These are phyloP conservation scores for Starmerella sirachaensis DNA, from an alignment of 805 yeast genomes.

Conservation along the genomic window DNA sequence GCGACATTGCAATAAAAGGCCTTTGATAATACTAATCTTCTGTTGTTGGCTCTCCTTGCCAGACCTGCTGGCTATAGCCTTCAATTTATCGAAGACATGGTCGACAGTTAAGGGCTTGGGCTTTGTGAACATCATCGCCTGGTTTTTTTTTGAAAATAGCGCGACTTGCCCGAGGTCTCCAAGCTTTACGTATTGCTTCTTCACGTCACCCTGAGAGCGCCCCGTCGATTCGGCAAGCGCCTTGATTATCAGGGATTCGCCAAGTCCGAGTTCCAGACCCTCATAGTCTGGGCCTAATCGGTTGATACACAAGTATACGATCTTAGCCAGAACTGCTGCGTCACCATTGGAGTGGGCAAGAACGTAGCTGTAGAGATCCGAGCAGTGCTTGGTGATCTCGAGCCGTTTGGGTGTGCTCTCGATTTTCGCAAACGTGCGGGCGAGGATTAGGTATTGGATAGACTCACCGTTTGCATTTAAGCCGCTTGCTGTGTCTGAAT, in stretches of 20 bases:
- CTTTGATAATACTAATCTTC: constrained; percentile 69
- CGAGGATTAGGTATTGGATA: constrained; percentile 34
- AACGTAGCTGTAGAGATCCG: constrained; percentile 59
- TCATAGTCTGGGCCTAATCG: constrained; percentile 92
- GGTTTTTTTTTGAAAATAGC: constrained; percentile 65
- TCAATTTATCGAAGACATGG: constrained; percentile 60
- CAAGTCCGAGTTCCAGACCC: constrained; percentile 85
- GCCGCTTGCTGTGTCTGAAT: neutral
- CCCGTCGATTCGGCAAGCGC: constrained; percentile 89
- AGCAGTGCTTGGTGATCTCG: constrained; percentile 63
- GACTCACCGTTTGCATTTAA: neutral
- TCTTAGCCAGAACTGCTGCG: constrained; percentile 46
- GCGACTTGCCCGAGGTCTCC: constrained; percentile 94
- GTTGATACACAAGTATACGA: constrained; percentile 77
- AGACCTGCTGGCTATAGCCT: constrained; percentile 60
- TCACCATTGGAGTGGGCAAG: constrained; percentile 35
- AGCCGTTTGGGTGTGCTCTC: constrained; percentile 75
- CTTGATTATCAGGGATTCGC: constrained; percentile 77
- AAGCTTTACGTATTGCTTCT: constrained; percentile 56
- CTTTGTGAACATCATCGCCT: constrained; percentile 76
- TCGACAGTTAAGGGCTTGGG: constrained; percentile 69
- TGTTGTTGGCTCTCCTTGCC: constrained; percentile 74
- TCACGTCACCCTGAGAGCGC: constrained; percentile 56
- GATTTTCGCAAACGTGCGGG: constrained; percentile 60
- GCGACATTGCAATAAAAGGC: constrained; percentile 73